These are phyloP conservation scores for Dicorynia guianensis DNA, from an alignment of 306 rosid genomes.

Conservation along the genomic window DNA sequence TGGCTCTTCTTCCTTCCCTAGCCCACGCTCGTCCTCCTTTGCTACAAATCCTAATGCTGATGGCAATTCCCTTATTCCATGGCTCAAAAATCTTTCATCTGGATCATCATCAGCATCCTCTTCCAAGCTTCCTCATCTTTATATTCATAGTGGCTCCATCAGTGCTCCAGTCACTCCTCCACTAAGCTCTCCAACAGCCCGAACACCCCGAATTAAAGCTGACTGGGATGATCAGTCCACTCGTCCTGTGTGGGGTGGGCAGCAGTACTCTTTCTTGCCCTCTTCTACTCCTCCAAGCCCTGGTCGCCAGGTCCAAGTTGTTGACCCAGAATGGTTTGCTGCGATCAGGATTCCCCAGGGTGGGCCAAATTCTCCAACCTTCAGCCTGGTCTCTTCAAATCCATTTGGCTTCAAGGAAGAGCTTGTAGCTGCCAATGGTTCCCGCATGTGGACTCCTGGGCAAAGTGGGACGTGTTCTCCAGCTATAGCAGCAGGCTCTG, in stretches of 20 bases:
- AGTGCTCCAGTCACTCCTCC: constrained; percentile 98
- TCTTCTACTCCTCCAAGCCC: constrained; percentile 92
- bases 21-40: constrained; percentile 76
- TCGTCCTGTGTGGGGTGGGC: constrained; percentile 60
- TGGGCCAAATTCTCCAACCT: constrained; percentile 79
- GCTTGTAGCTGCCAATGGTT: constrained; percentile 62
- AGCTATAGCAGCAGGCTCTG: constrained; percentile 74
- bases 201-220: constrained; percentile 64
- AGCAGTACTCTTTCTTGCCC: constrained; percentile 66
- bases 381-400: constrained; percentile 76
- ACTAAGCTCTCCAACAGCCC: constrained; percentile 83
- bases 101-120: constrained; percentile 81
- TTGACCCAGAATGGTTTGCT: constrained; percentile 78
- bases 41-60: constrained; percentile 65
- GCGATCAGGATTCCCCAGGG: constrained; percentile 74
- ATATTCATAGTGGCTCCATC: constrained; percentile 70
- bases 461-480: constrained; percentile 96
- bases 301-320: constrained; percentile 66
- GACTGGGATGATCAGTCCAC: constrained; percentile 69
- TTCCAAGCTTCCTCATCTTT: constrained; percentile 68
- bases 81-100: constrained; percentile 89
- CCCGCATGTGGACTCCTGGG: constrained; percentile 89
- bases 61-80: constrained; percentile 81
- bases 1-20: constrained; percentile 87
- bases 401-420: constrained; percentile 88